Base-by-base conservation (phyloP, 2,329 filamentous ascomycete genomes). In the Epicoccum sorghinum region DNA sequence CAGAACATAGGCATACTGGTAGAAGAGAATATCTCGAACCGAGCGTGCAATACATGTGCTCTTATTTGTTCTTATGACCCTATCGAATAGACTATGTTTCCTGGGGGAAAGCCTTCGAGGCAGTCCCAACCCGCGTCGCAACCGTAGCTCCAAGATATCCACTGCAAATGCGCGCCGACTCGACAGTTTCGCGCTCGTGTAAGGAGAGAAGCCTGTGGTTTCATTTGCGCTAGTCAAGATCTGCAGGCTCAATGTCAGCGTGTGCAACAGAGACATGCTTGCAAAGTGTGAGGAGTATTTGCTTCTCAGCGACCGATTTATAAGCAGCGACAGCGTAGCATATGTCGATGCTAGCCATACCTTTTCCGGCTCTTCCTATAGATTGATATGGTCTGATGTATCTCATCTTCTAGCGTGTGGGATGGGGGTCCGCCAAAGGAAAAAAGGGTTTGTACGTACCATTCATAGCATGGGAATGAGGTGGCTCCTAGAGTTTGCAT, bases 311-410 rank as follows among this genome's bases (percentile, higher is more conserved):
- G 67, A 77, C 76, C 76, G 70, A 68, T 61, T 73, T 78, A 74
- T 80, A 80, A 80, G 77, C 78, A 80, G 73, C 77, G 78, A 79
- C 77, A 67, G 73, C 75, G 70, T 69, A 74, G 71, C 71, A 79
- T 79, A 69, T 79, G 76, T 75, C 77, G 77, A 79, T 79, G 72
- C 77, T 72, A 73, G 75, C 75, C 75, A 75, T 79, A 74, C 76
- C 77, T 80, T 78, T 78, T 80, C 75, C 78, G 78, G 78, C 78
- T 80, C 78, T 80, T 80, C 78, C 78, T 80, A 78, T 70, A 71
- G 62, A 65, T 66, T 63, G 59, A 54, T 68, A 60, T 70, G 70
- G 70, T 70, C 72, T 69, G 66, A 70, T 71, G 64, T 64, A 64
- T 68, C 52, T 72, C 70, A 73, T 73, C 70, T 61, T 68, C 57